These are phyloP conservation scores for Bipolaris gigantea DNA, from an alignment of 2,329 filamentous ascomycete species.

Conservation along the genomic window DNA sequence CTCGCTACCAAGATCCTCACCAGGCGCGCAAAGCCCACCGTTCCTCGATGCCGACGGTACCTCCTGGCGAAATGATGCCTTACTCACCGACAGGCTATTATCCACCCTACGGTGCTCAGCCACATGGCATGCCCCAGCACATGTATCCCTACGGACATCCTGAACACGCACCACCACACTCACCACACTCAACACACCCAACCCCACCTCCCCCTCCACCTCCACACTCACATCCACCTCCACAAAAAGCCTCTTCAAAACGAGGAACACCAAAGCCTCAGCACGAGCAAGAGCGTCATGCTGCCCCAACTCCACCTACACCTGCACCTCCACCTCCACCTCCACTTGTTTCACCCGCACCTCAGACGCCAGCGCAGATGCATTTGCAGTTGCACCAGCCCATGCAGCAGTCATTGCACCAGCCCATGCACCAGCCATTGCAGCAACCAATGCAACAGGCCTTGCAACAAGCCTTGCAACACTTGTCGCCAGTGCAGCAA, in stretches of 20 bases:
- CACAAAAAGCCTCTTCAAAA: constrained; percentile 30
- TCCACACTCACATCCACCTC: constrained; percentile 35
- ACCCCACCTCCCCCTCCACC: constrained; percentile 25
- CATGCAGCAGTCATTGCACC: constrained; percentile 11
- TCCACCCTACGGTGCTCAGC: constrained; percentile 31
- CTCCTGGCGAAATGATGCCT: constrained; percentile 40
- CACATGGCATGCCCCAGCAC: constrained; percentile 32
- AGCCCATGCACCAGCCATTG: constrained; percentile 9
- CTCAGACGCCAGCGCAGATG: constrained; percentile 12
- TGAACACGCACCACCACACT: constrained; percentile 6
- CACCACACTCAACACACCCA: no score
- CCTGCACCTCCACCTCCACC: constrained; percentile 21
- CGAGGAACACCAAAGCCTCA: constrained; percentile 33
- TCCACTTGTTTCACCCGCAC: constrained; percentile 19
- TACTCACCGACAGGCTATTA: constrained; percentile 35
- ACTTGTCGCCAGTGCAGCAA: constrained; percentile 5
- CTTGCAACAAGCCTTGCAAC: constrained; percentile 3
- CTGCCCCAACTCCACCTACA: constrained; percentile 28
- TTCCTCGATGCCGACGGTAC: constrained; percentile 39
- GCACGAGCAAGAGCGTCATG: constrained; percentile 22
- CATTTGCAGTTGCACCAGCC: constrained; percentile 9
- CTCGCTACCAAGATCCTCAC: constrained; percentile 8
- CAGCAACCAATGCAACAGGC: constrained; percentile 7
- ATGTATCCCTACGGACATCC: constrained; percentile 33
- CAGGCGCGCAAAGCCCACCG: constrained; percentile 32